Base-by-base conservation (phyloP, 352 stramenopile species). In the Globisporangium viniferum region DNA sequence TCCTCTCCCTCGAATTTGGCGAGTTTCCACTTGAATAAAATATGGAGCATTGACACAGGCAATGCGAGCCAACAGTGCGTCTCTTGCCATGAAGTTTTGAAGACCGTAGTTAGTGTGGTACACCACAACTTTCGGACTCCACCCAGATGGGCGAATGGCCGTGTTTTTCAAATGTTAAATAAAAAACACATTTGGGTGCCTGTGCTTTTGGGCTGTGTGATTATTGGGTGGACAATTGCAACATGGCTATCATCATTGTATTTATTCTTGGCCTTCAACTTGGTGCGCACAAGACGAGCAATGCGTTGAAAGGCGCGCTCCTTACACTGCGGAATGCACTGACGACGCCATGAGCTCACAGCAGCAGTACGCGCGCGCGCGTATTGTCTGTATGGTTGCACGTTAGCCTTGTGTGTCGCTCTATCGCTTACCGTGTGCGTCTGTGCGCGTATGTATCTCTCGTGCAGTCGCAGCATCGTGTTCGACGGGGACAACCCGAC, bases 401-500 rank as follows among this genome's bases (percentile, higher is more conserved):
- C 24, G 24, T 24, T 24, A 24, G 24, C 24, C 24, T 24, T 24
- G 29, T 6, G 24, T 31, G 14, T 59, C 29, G 22, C 14, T n/a
- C 31, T 5, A 22, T 29, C 31, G 3, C 9, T 39, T 14, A 31
- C 27, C 27, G 2, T 39, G 8, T 41, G 1, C 24, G 1, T 49
- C 10, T 49, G 4, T 5, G 18, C 15, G 20, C 8, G 1, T 39
- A 14, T 39, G n/a, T 33, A 5, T 59, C 12, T 54, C 36, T 22
- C n/a, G 5, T 18, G 14, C 31, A 64, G 58, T 20, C 48, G 20
- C 48, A 61, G 14, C 36, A 63, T 67, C 36, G 49, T 53, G 35
- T 67, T 67, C 18, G 48, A 71, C 31, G 66, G 59, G 20, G 76
- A 86, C 56, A 67, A 75, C 39, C 78, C 81, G 48, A 62, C 72